Conservation (phyloP, 495 filamentous ascomycete genomes). For the Penicillium turbatum region DNA sequence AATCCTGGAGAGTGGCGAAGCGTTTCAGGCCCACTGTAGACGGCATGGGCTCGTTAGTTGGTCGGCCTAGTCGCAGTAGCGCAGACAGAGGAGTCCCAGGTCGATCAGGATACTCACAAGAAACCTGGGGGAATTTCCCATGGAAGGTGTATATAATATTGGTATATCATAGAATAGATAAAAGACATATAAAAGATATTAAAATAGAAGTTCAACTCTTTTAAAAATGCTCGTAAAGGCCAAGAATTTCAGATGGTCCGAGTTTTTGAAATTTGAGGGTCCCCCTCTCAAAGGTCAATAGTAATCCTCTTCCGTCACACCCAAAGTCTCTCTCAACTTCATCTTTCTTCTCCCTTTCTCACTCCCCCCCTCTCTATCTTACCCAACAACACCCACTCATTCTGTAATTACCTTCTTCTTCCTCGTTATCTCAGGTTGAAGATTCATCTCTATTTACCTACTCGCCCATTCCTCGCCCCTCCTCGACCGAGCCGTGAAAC, state of each 20-base stretch:
- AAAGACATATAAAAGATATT: too few relatives aligned
- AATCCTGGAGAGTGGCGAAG: conserved; percentile 14
- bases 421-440: conserved; percentile 1
- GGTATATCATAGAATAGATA: too few relatives aligned
- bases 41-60: conserved; percentile 19
- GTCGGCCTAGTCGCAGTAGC: conserved; percentile 24
- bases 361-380: background rate
- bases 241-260: conserved; percentile 13
- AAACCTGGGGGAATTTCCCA: background rate
- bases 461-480: conserved; percentile 1
- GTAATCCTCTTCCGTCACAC: conserved; percentile 25
- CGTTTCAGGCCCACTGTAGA: conserved; percentile 18
- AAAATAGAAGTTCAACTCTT: too few relatives aligned
- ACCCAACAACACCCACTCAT: conserved; percentile 5
- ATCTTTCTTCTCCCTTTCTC: conserved; percentile 13
- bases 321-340: conserved; percentile 19
- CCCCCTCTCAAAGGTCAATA: conserved; percentile 1
- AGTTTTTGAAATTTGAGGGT: background rate
- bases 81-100: conserved; percentile 21
- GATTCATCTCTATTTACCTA: background rate
- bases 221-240: background rate
- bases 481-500: background rate
- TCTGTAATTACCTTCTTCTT: background rate
- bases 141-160: background rate
- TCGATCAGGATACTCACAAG: conserved; percentile 13